A percentile compares a stretch with the other conserved stretches of the same genome.
Conservation (phyloP, 208 protist genomes). For the Leishmania tropica region DNA sequence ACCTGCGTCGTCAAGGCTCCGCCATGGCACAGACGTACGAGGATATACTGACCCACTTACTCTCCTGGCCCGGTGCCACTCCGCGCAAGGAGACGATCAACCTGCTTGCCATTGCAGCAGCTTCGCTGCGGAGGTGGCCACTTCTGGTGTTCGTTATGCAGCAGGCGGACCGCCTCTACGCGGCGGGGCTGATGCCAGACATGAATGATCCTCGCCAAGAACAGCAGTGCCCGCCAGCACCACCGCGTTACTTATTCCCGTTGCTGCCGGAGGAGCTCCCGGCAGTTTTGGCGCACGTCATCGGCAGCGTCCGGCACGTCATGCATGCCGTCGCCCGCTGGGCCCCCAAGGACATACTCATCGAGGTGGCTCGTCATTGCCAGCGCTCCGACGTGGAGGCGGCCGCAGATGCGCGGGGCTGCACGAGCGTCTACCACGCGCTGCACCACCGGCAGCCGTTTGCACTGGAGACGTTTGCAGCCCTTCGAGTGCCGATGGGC, state of each 20-base stretch:
- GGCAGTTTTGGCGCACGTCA: conserved; percentile 39
- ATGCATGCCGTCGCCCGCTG: conserved; percentile 60
- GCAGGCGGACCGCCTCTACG: conserved; percentile 37
- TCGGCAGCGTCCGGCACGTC: conserved; percentile 64
- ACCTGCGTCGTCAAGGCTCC: conserved; percentile 22
- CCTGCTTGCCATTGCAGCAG: conserved; percentile 48
- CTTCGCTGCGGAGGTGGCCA: conserved; percentile 52
- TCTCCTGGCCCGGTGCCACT: conserved; percentile 42
- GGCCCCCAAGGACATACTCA: conserved; percentile 54
- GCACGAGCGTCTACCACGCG: conserved; percentile 65
- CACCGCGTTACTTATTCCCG: conserved; percentile 52
- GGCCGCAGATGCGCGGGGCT: conserved; percentile 54
- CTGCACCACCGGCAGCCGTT: conserved; percentile 43
- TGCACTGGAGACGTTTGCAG: conserved; percentile 51
- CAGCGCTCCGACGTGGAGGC: conserved; percentile 62
- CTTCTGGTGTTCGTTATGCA: conserved; percentile 53
- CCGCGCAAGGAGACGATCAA: conserved; percentile 62
- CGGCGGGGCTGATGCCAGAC: conserved; percentile 8
- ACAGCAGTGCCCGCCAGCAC: background rate
- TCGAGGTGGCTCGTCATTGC: conserved; percentile 59
- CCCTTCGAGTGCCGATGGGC: conserved; percentile 54
- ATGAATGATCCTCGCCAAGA: background rate
- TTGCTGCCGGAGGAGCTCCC: conserved; percentile 61
- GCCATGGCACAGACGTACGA: conserved; percentile 30
- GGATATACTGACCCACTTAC: conserved; percentile 59